Base-by-base conservation (phyloP, 495 filamentous ascomycete genomes). In the Lophiotrema nucula region DNA sequence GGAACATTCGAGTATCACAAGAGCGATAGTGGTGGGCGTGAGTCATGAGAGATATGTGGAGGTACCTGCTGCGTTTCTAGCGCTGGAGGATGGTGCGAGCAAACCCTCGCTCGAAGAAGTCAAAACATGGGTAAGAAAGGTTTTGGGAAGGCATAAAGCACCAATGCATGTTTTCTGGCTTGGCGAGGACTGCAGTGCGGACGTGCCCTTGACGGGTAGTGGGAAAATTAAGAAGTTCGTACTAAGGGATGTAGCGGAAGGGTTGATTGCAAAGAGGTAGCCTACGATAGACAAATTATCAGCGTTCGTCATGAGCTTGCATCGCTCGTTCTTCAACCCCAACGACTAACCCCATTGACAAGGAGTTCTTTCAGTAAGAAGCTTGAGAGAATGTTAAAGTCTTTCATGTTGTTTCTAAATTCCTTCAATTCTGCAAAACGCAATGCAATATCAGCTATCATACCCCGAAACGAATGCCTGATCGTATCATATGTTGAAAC, bases 141-240 rank as follows among this genome's bases (percentile, higher is more conserved):
- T 79, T 13, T 73, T 88, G 18, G 85, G 85, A 0, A 72, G 81
- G 23, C 85, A 88, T 68, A 88, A 88, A 71, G 81, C 83, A 27
- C 85, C 85, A 1, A 74, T 77, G 46, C 76, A 86, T 60, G 67
- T 88, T 16, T 87, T 88, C 60, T 86, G 83, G 69, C 77, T 87
- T 46, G 84, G 84, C 0, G 69, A 80, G 60, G 79, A 81, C 46
- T 81, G 77, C n/a, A 76, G 79, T 16, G 68, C 59, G 2, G 72
- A 76, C 8, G 72, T 85, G 3, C 85, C 85, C 3, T 71, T 87
- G 50, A 88, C 85, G 27, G 85, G 85, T 1, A 88, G 85, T 67
- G 85, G 85, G 6, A 88, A 88, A 73, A 79, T 88, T 19, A 77
- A 83, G 60, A 88, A 88, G 72, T 81, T 64, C 41, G 37, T 56